Base-by-base conservation (phyloP, 2,329 filamentous ascomycete genomes). In the Alternaria sp. region DNA sequence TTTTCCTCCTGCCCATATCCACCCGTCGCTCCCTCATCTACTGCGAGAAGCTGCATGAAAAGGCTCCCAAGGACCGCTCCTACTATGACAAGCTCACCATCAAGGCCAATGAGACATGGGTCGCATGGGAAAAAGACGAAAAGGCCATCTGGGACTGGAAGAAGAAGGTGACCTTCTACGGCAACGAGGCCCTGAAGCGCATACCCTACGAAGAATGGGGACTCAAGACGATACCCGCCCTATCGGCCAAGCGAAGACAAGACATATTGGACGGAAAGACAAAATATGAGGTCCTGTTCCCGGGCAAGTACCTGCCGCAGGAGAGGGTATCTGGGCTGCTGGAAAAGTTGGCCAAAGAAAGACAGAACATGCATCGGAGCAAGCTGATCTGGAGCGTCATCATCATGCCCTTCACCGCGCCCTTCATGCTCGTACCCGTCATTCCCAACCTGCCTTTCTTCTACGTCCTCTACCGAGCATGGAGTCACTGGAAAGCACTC, bases 121-220 rank as follows among this genome's bases (percentile, higher is more conserved):
- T 91, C 4, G 82, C 84, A 60, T 98, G 94, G 94, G 95, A 98
- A 80, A 89, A 90, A 77, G 90, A 90, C 68, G 89, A 94, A 18
- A 85, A 84, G 45, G 72, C 75, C 8, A 59, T 71, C 5, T 66
- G 70, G 44, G 92, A 92, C 55, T 98, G 95, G 95, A 93, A 97
- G 83, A 93, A 91, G 75, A 88, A 88, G 70, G 85, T 97, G 20
- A 94, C 95, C 54, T 85, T 86, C 60, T 96, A 94, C 79, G 95
- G 95, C 57, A 97, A 99, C 81, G 84, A 88, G 50, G 88, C 92
- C 16, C 87, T 99, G 63, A 89, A 92, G 71, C 88, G 92, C 64
- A 97, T 99, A 72, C 92, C 95, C 3, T 97, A 92, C 78, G 92
- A 98, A 81, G 95, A 99, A 89, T 99, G 95, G 95, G 93, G 92